Base-by-base conservation (phyloP, 2,329 filamentous ascomycete genomes). In the Colletotrichum sp. region DNA sequence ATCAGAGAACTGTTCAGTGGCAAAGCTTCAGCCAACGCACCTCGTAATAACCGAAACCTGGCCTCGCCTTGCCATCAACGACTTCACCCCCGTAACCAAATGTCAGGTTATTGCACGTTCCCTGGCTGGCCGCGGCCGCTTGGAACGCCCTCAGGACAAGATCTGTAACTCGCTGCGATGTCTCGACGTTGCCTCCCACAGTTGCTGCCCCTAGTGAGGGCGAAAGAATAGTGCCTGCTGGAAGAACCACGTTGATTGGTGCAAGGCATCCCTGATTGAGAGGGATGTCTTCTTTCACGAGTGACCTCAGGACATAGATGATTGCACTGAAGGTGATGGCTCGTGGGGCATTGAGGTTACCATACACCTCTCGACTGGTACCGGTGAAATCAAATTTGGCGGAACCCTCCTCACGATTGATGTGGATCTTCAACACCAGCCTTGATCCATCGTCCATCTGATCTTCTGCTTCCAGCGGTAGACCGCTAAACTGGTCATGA, bases 171-270 rank as follows among this genome's bases (percentile, higher is more conserved):
- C 83, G 80, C 77, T 85, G 83, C 13, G 80, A 82, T 6, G 82
- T 52, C 44, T 52, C 83, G 18, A 84, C 77, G 2, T 95, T 93
- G 80, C 95, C 95, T 24, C 94, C 94, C 52, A 82, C 82, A 60
- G 85, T 81, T 2, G 84, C 85, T 8, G 81, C 84, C 0, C 78
- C 77, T 1, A 84, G 80, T 0, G 79, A 80, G 4, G 85, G 85
- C 16, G 82, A 82, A 2, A 86, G 80, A n/a, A 86, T 77, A 2
- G 80, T 80, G 16, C 81, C 80, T 15, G 75, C 73, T 6, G 85
- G 85, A 1, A 84, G 79, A 21, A 75, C 71, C 36, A 86, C 80
- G 18, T 82, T 78, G 26, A 85, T 81, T 1, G 85, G 84, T 5
- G 79, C 69, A 5, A 86, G 79, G 63, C 84, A 86, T 32, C 85